Percentiles rank a stretch among this genome's conserved stretches.
phyloP scores from a whole-genome alignment of 2,329 filamentous ascomycete species.

The Fusarium longipes region DNA sequence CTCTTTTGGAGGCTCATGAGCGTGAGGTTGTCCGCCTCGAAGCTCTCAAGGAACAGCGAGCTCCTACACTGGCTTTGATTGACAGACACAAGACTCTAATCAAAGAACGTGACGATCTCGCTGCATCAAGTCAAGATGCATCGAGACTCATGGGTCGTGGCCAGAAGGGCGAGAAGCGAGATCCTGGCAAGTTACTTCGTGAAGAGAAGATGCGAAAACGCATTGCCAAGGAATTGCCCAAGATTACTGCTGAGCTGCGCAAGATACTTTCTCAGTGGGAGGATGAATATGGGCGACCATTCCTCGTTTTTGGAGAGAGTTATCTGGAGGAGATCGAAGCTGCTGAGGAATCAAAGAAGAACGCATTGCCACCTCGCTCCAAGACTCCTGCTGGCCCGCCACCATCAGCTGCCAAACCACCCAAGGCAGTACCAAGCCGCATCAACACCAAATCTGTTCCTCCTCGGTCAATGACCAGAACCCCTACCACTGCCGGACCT shows the following conservation, averaged over 20 bases:
- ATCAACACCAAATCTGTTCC: constrained; percentile 49
- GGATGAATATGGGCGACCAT: constrained; percentile 91
- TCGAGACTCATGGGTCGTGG: constrained; percentile 92
- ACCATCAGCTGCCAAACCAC: constrained; percentile 55
- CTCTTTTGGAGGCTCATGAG: constrained; percentile 93
- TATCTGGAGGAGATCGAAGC: constrained; percentile 88
- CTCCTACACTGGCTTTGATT: constrained; percentile 82
- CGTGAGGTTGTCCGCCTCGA: constrained; percentile 87
- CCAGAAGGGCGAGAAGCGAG: constrained; percentile 91
- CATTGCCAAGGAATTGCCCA: constrained; percentile 94
- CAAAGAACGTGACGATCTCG: constrained; percentile 86
- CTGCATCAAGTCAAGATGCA: constrained; percentile 92
- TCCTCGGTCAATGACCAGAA: constrained; percentile 62
- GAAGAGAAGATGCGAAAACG: constrained; percentile 99
- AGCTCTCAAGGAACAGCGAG: constrained; percentile 84
- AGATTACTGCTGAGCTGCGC: constrained; percentile 84
- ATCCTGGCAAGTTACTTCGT: constrained; percentile 90
- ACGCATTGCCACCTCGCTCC: constrained; percentile 64
- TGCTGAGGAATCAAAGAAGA: constrained; percentile 64
- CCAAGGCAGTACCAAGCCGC: constrained; percentile 49
- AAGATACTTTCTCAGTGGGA: constrained; percentile 89
- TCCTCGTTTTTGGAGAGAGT: constrained; percentile 90
- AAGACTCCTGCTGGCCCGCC: constrained; percentile 79
- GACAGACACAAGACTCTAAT: constrained; percentile 86
- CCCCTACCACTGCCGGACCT: constrained; percentile 59